Conservation (phyloP, 202 grass and related monocot species). For the Elaeis oleifera region DNA sequence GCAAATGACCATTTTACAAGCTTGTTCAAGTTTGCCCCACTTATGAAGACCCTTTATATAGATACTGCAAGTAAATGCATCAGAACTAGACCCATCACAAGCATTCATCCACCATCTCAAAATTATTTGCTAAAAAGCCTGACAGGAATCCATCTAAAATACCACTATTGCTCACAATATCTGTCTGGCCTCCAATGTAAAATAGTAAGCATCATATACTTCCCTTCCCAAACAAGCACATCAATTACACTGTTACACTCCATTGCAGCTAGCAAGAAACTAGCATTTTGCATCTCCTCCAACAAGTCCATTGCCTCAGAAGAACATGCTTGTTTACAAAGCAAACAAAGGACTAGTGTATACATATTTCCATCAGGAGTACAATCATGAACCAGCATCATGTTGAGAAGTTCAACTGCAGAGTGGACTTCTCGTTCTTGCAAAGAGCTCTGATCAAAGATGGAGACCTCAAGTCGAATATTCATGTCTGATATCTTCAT, state of each 20-base stretch:
- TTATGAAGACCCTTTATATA: conserved; percentile 31
- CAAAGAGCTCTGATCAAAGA: conserved; percentile 41
- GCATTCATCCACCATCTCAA: conserved; percentile 44
- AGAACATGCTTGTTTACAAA: conserved; percentile 24
- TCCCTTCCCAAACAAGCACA: conserved; percentile 30
- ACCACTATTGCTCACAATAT: conserved; percentile 17
- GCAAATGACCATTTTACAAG: conserved; percentile 47
- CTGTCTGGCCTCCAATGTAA: conserved; percentile 11
- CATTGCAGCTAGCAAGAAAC: conserved; percentile 5
- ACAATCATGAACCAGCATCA: conserved; percentile 36
- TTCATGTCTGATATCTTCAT: conserved; percentile 22
- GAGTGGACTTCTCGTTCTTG: conserved; percentile 5
- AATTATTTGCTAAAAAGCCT: neutral
- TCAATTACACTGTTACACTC: conserved; percentile 32
- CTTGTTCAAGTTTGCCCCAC: conserved; percentile 35
- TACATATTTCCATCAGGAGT: conserved; percentile 23
- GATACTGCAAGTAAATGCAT: conserved; percentile 22
- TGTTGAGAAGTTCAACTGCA: conserved; percentile 23
- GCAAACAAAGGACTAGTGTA: conserved; percentile 32
- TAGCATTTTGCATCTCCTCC: conserved; percentile 46
- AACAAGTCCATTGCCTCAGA: conserved; percentile 27
- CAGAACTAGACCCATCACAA: conserved; percentile 40
- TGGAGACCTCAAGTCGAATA: conserved; percentile 23
- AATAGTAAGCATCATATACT: conserved; percentile 35
- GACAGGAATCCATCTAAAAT: conserved; percentile 22